phyloP scores from a whole-genome alignment of 768 basidiomycete genomes.

The Imleria badia region DNA sequence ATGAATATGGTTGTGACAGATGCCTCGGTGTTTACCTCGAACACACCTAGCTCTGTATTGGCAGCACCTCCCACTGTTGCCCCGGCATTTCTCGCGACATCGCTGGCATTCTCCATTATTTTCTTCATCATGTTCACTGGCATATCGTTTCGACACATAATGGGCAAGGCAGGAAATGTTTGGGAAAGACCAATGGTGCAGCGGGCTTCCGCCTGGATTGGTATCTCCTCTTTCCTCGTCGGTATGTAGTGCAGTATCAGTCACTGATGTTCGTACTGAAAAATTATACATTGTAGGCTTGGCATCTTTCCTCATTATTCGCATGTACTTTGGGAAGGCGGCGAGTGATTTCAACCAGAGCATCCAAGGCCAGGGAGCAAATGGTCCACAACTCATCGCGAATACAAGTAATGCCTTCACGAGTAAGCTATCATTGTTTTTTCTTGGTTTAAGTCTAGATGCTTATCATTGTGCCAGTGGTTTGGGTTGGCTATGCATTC shows the following conservation, averaged over 20 bases:
- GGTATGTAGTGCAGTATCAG: slow-evolving; percentile 39
- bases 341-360: slow-evolving; percentile 73
- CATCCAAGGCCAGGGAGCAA: slow-evolving; percentile 49
- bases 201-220: slow-evolving; percentile 67
- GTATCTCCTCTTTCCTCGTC: slow-evolving; percentile 72
- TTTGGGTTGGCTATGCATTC: slow-evolving; percentile 78
- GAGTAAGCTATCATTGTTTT: slow-evolving; percentile 45
- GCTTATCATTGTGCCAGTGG: slow-evolving; percentile 47
- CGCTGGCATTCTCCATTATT: slow-evolving; percentile 52
- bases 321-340: slow-evolving; percentile 82
- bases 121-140: slow-evolving; percentile 69
- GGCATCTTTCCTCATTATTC: slow-evolving; percentile 65
- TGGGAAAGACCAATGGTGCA: slow-evolving; percentile 62
- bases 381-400: slow-evolving; percentile 62
- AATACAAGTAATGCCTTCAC: slow-evolving; percentile 69
- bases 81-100: slow-evolving; percentile 62
- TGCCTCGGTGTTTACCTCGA: slow-evolving; percentile 57
- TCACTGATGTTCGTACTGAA: neutral
- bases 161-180: slow-evolving; percentile 49
- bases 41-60: slow-evolving; percentile 54
- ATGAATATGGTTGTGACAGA: slow-evolving; percentile 39
- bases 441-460: neutral
- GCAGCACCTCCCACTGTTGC: slow-evolving; percentile 61
- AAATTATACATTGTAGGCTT: slow-evolving; percentile 44
- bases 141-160: slow-evolving; percentile 63